Evolutionary conservation across 1,284 basidiomycete genomes (phyloP).

Genomic region (Heterobasidion parviporum): DNA sequence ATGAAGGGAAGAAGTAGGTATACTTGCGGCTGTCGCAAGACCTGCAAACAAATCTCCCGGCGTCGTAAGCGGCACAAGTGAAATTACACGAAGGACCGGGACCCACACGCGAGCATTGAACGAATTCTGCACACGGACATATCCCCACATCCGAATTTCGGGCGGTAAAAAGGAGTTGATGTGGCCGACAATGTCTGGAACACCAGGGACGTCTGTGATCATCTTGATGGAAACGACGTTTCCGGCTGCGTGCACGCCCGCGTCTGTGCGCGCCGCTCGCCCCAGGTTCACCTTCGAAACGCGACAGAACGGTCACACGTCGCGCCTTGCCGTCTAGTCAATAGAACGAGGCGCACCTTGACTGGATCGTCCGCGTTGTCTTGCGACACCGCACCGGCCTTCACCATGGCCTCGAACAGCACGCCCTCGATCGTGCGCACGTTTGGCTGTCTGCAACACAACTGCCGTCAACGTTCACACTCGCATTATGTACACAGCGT

Average conservation of each 20-base stretch:
- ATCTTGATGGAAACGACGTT: constrained; percentile 91
- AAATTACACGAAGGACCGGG: not conserved
- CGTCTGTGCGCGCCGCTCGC: constrained; percentile 92
- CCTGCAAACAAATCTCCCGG: constrained; percentile 28
- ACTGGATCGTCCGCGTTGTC: constrained; percentile 91
- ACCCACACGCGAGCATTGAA: constrained; percentile 87
- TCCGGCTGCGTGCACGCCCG: constrained; percentile 95
- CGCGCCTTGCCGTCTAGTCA: not conserved
- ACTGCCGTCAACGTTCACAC: not conserved
- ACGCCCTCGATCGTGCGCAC: constrained; percentile 87
- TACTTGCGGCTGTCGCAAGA: constrained; percentile 92
- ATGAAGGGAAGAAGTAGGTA: constrained; percentile 95
- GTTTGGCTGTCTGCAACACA: constrained; percentile 39
- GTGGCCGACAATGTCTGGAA: constrained; percentile 63
- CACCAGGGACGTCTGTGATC: constrained; percentile 70
- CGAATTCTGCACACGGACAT: constrained; percentile 80
- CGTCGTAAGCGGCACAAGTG: constrained; percentile 8
- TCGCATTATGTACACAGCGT: not conserved
- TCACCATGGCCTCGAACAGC: constrained; percentile 83
- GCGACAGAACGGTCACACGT: not conserved
- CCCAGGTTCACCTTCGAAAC: constrained; percentile 65
- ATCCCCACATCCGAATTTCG: constrained; percentile 90
- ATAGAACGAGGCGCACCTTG: constrained; percentile 46
- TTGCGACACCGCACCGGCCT: constrained; percentile 84
- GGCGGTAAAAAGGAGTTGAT: constrained; percentile 85